These are phyloP conservation scores for Fusarium tjaetaba DNA, from an alignment of 2,329 filamentous ascomycete genomes.

Conservation along the genomic window DNA sequence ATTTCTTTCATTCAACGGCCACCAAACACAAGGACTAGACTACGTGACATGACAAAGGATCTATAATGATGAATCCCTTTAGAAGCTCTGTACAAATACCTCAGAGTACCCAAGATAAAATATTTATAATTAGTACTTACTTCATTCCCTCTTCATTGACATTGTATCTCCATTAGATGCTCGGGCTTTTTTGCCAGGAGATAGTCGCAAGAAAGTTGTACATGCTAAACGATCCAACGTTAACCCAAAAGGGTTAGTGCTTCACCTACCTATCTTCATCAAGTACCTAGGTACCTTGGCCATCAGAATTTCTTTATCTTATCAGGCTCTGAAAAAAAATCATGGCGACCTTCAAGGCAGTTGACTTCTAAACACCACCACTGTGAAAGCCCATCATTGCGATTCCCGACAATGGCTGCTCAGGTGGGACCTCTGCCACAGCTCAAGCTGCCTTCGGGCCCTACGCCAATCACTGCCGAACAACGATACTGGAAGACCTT, in stretches of 20 bases:
- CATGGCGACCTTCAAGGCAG: constrained; percentile 12
- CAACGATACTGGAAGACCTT: constrained; percentile 97
- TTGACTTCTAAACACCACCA: constrained; percentile 21
- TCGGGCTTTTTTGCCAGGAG: not conserved
- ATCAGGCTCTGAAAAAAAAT: constrained; percentile 47
- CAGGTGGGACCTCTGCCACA: constrained; percentile 83
- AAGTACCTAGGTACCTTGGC: constrained; percentile 8
- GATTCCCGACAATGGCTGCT: constrained; percentile 74
- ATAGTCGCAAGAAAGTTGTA: not conserved
- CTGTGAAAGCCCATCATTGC: constrained; percentile 29
- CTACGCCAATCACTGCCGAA: constrained; percentile 86
- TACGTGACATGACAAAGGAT: not conserved
- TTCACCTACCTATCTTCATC: not conserved
- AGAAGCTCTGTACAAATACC: not conserved
- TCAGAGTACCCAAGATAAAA: not conserved
- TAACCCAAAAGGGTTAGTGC: constrained; percentile 4
- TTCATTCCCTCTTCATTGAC: not conserved
- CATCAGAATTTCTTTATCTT: constrained; percentile 36
- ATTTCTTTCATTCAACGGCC: not conserved
- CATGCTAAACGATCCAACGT: not conserved
- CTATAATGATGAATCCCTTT: not conserved
- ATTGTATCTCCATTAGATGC: not conserved
- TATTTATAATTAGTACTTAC: not conserved
- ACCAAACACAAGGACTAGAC: not conserved
- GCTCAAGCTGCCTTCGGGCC: constrained; percentile 84